Conservation (phyloP, 1,284 basidiomycete genomes). For the Entoloma clypeatum region DNA sequence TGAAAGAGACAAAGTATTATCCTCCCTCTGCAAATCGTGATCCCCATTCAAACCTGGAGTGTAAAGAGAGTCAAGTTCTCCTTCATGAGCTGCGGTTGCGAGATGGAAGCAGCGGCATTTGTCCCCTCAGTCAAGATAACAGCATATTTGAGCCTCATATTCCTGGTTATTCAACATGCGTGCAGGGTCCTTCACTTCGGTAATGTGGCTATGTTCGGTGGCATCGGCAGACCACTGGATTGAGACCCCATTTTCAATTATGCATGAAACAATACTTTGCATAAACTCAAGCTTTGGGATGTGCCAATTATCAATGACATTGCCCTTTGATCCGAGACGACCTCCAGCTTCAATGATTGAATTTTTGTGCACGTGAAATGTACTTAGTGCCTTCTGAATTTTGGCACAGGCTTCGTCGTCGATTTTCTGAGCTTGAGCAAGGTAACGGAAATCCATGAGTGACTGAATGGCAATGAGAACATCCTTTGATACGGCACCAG, state of each 20-base stretch:
- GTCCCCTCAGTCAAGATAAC: too few species aligned
- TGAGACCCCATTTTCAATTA: conserved; percentile 21
- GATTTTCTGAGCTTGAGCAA: conserved; percentile 24
- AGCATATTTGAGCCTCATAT: too few species aligned
- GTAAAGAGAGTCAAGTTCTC: conserved; percentile 15
- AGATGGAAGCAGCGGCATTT: too few species aligned
- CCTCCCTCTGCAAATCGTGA: not conserved
- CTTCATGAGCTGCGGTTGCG: conserved; percentile 20
- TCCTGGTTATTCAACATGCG: too few species aligned
- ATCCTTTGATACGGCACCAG: conserved; percentile 17
- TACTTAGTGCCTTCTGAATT: conserved; percentile 18
- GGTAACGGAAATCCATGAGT: conserved; percentile 31
- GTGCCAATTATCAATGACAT: conserved; percentile 22
- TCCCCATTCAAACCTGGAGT: too few species aligned
- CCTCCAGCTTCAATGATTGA: conserved; percentile 21
- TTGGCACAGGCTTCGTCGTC: conserved; percentile 12
- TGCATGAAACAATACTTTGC: conserved; percentile 27
- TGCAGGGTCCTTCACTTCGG: conserved; percentile 27
- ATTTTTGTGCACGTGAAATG: conserved; percentile 27
- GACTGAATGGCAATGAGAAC: conserved; percentile 25
- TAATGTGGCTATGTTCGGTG: conserved; percentile 30
- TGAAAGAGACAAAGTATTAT: not conserved
- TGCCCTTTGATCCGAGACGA: conserved; percentile 16
- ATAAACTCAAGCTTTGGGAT: conserved; percentile 33
- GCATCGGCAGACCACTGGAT: conserved; percentile 31